Conservation (phyloP, 2,329 filamentous ascomycete genomes). For the Diaporthe aspalathi region DNA sequence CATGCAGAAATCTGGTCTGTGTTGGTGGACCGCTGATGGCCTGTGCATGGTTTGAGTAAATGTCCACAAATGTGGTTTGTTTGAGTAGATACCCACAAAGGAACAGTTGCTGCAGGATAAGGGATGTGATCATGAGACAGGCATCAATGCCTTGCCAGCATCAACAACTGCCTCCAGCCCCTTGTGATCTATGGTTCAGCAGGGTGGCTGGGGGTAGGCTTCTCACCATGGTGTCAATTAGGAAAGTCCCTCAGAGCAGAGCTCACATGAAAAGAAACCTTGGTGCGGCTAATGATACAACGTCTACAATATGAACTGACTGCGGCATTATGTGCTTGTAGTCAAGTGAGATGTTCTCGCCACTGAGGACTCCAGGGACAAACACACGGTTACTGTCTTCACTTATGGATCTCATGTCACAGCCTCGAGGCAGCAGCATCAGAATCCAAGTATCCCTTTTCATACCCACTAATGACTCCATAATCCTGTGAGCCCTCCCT, state of each 20-base stretch:
- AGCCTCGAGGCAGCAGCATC: background rate
- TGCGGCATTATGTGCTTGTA: background rate
- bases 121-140: background rate
- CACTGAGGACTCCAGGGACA: background rate
- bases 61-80: constrained; percentile 7
- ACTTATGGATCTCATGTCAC: background rate
- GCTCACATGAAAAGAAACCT: background rate
- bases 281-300: background rate
- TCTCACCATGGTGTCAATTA: background rate
- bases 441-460: constrained; percentile 8
- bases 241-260: background rate
- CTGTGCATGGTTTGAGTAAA: background rate
- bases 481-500: constrained; percentile 16
- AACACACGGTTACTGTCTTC: background rate
- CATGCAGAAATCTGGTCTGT: background rate
- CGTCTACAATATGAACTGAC: too few relatives aligned
- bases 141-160: background rate
- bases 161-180: background rate
- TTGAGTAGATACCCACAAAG: constrained; percentile 27
- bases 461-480: constrained; percentile 27
- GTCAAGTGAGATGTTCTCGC: too few relatives aligned
- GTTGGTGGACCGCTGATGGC: background rate
- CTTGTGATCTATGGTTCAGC: background rate
- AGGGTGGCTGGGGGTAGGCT: background rate
- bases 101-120: background rate